phyloP scores from a whole-genome alignment of 345 rosid species.

The Eucalyptus pauciflora region DNA sequence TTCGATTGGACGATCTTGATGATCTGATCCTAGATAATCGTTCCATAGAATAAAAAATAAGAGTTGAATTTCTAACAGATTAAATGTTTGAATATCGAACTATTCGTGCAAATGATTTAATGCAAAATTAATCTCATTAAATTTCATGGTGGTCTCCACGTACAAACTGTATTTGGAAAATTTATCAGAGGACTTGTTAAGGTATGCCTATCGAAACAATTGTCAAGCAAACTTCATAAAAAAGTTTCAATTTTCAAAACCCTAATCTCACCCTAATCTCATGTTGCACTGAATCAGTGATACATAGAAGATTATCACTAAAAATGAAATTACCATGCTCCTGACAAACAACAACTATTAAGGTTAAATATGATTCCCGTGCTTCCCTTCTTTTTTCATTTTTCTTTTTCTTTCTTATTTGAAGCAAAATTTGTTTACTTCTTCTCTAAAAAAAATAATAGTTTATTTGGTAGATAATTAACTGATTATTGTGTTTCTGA shows the following conservation, averaged over 20 bases:
- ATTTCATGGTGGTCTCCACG: neutral
- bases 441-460: neutral
- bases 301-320: neutral
- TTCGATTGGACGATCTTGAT: neutral
- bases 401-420: neutral
- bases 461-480: neutral
- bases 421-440: neutral
- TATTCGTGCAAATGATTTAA: neutral
- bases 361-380: too few relatives aligned
- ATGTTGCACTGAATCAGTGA: neutral
- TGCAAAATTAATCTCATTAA: neutral
- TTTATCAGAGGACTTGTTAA: neutral
- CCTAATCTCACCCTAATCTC: neutral
- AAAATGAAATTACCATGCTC: too few relatives aligned
- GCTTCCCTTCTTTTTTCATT: too few relatives aligned
- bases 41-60: neutral
- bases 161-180: neutral
- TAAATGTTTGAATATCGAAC: neutral
- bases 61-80: neutral
- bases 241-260: neutral
- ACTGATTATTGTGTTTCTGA: neutral
- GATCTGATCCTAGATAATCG: neutral
- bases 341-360: too few relatives aligned
- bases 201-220: neutral
- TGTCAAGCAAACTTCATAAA: neutral